Base-by-base conservation (phyloP, 1,284 basidiomycete species). In the Cutaneotrichosporon dermatis region DNA sequence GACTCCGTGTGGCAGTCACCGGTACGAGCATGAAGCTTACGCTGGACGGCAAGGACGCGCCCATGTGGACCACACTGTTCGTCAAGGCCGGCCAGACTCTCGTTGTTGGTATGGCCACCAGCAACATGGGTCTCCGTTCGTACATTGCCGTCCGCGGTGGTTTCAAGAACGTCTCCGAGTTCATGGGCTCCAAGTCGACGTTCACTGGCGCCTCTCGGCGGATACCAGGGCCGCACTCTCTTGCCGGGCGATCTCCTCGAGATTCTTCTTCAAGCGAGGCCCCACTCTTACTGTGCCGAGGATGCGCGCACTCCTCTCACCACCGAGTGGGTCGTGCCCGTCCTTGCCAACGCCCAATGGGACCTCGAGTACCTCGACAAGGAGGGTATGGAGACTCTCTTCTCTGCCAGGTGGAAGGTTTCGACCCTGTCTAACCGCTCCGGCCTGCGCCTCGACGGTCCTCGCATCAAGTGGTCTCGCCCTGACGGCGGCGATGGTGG, bases 401-500 rank as follows among this genome's bases (percentile, higher is more conserved):
- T 74, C 55, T 61, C 55, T 3, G 69, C 73, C 6, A 59, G 58
- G 34, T 75, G 69, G 71, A 72, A 68, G 46, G 68, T 76, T 35
- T 67, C 72, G 3, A 66, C 69, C 12, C 67, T 73, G 43, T 71
- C 76, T 7, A 76, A 72, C 44, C 68, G 78, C 34, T 70, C 70
- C 1, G 78, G 78, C 2, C 71, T 76, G 15, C 76, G 74, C 13
- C 69, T 77, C 25, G 71, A 74, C 6, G 79, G 81, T 1, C 73
- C 80, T 0, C 80, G 77, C n/a, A 80, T 88, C 46, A 64, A 76
- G 8, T 89, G 86, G 85, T 82, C 86, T 0, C 79, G 86, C 43
- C 62, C 70, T 12, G 83, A 80, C 54, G 87, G 87, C 12, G 86
- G 86, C 0, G 83, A 88, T 68, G 87, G 87, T 6, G 87, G 87